Evolutionary conservation across 2,329 filamentous ascomycete genomes (phyloP), one percentile per base, ranked within the genome.

Genomic region (Allantophomopsis lycopodina): DNA sequence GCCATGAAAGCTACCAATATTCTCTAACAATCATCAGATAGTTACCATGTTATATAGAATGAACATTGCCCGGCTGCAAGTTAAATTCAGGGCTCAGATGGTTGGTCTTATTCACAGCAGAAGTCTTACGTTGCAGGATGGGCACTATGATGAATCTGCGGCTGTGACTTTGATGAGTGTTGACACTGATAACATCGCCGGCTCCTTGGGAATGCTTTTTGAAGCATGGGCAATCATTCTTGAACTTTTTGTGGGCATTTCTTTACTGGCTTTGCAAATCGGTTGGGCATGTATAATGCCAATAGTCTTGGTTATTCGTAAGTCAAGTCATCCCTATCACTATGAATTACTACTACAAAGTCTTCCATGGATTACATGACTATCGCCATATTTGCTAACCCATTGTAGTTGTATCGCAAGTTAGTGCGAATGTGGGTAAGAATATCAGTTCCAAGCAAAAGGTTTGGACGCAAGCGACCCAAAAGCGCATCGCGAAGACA

Each of bases 91-190:
- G 37, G 50, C 35, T 39, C 42, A 33, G 30, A 41, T 44, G 37
- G 35, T 43, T 3, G 40, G 42, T 13, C 45, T 53, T 41, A 38
- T 53, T n/a, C 45, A 46, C 37, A 36, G 38, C 7, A 42, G 41
- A 13, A 45, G 48, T 8, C 36, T 50, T 8, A 49, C 20, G 32
- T 30, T 35, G 14, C 35, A 42, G 20, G 33, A 38, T 48, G 32
- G 41, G 32, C 16, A 43, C 20, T 10, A 58, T 39, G 53, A 54
- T 10, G 58, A 61, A 1, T 54, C 55, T 18, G 52, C 57, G 14
- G 59, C 63, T 2, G 46, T 66, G 11, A 65, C 61, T 4, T 45
- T 65, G 13, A 65, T 66, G 62, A 64, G 60, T 39, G 58, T 63
- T 2, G 63, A 66, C 46, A 55, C 67, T 5, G 62, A 64, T 10